Evolutionary conservation across 305 asterid genomes (phyloP).

Genomic region (Plantago coronopus): DNA sequence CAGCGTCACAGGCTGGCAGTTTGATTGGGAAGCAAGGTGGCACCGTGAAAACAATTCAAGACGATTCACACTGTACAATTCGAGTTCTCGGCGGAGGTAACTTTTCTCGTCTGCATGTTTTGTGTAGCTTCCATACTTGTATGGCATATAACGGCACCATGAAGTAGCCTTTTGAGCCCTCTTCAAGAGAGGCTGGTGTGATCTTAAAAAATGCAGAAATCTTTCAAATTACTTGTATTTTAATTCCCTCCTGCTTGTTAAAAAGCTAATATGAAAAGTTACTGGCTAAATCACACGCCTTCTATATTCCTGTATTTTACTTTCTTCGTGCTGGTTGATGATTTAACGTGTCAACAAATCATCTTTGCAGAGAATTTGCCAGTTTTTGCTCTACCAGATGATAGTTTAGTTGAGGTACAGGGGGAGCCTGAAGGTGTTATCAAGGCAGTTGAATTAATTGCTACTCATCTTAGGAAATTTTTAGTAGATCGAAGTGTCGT

Average conservation of each 20-base stretch:
- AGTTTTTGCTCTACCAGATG: conserved; percentile 66
- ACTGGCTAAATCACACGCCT: too few species aligned
- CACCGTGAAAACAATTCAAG: conserved; percentile 73
- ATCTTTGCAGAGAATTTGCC: conserved; percentile 67
- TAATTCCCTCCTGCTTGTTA: neutral
- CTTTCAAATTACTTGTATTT: neutral
- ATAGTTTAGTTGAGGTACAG: conserved; percentile 83
- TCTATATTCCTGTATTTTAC: neutral
- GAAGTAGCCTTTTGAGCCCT: neutral
- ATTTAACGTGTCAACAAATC: conserved; percentile 8
- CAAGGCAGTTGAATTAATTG: conserved; percentile 76
- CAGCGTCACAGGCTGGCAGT: conserved; percentile 82
- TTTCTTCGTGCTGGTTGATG: conserved; percentile 10
- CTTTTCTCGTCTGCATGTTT: conserved; percentile 3
- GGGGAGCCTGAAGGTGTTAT: conserved; percentile 74
- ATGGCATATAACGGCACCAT: neutral
- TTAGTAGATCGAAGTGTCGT: conserved; percentile 79
- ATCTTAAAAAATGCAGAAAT: neutral
- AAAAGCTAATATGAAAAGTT: too few species aligned
- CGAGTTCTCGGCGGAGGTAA: conserved; percentile 84
- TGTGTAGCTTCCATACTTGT: conserved; percentile 12
- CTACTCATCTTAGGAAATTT: conserved; percentile 72
- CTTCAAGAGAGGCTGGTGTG: neutral
- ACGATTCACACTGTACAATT: conserved; percentile 61
- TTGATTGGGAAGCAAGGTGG: conserved; percentile 93